Base-by-base conservation (phyloP, 352 stramenopile species). In the Globisporangium orthogonon region DNA sequence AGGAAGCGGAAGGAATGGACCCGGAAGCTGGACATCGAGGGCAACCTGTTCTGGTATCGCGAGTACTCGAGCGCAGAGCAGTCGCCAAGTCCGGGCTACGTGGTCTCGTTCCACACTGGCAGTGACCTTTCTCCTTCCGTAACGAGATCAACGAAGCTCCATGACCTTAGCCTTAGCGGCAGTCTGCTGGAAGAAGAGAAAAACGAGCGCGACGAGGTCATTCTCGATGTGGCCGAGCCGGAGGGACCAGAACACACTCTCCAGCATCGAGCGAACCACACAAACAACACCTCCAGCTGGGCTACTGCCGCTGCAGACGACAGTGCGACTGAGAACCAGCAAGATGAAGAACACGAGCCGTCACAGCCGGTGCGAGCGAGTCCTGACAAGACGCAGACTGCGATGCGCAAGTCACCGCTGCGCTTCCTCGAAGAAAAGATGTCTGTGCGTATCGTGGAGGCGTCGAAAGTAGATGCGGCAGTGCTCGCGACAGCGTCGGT, bases 31-130 rank as follows among this genome's bases (percentile, higher is more conserved):
- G 78, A 88, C 44, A 61, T 86, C 35, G 60, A 83, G 41, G 75
- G 78, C 23, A 65, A 76, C 3, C 62, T 81, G 62, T 86, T 76
- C 50, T 86, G 78, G 78, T 80, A 83, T 47, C 70, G 72, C 30
- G 54, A 56, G 33, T 37, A 44, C 15, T 40, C 44, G 17, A 57
- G 33, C 15, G 49, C 39, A 15, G 14, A 15, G 6, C 13, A 28
- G 9, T 11, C 46, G 13, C 18, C 37, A 1, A 51, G 10, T 13
- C 40, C 18, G 15, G 60, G 60, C 17, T 53, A 45, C 37, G 40
- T 61, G 1, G 52, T 61, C 29, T 39, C 41, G 18, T 61, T 66
- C 30, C 17, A 40, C 9, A 28, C 30, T 35, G 35, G 48, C 10
- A 33, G 29, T 14, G 50, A 37, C 40, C 45, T 33, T 18, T 45